Conservation (phyloP, 139 green algal genomes). For the Coelastrella sp. region DNA sequence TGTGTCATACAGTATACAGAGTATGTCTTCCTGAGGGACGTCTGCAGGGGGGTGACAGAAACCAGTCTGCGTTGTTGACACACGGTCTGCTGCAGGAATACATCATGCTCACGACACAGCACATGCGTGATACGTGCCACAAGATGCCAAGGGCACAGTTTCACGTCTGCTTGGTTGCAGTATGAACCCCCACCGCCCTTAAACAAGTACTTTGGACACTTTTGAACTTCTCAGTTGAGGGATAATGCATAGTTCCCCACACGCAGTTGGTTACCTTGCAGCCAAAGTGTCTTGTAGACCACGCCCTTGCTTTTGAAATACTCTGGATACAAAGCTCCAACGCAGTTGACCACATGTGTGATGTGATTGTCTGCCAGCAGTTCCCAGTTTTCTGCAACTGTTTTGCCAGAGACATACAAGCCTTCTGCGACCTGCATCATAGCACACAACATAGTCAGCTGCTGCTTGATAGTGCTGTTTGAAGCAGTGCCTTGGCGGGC, state of each 20-base stretch:
- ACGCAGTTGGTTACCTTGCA: no score
- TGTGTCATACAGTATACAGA: constrained; percentile 92
- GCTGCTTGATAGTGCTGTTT: no score
- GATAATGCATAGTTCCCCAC: no score
- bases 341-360: constrained; percentile 98
- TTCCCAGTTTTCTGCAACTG: constrained; percentile 84
- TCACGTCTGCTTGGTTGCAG: no score
- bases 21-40: constrained; percentile 92
- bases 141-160: no score
- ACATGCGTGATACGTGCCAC: no score
- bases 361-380: constrained; percentile 82
- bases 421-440: constrained; percentile 69
- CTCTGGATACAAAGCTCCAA: constrained; percentile 91
- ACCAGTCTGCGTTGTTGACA: no score
- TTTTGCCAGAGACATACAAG: constrained; percentile 89
- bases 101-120: no score
- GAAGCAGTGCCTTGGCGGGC: not conserved
- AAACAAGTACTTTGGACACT: no score
- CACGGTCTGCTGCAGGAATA: not conserved
- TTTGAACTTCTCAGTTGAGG: no score
- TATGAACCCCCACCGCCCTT: no score
- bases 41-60: constrained; percentile 65
- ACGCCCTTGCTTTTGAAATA: constrained; percentile 91
- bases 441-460: no score
- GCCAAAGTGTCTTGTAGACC: constrained; percentile 89